Evolutionary conservation across 1,284 basidiomycete species (phyloP), one percentile per base, ranked within the genome.

Genomic region (Malassezia cuniculi): DNA sequence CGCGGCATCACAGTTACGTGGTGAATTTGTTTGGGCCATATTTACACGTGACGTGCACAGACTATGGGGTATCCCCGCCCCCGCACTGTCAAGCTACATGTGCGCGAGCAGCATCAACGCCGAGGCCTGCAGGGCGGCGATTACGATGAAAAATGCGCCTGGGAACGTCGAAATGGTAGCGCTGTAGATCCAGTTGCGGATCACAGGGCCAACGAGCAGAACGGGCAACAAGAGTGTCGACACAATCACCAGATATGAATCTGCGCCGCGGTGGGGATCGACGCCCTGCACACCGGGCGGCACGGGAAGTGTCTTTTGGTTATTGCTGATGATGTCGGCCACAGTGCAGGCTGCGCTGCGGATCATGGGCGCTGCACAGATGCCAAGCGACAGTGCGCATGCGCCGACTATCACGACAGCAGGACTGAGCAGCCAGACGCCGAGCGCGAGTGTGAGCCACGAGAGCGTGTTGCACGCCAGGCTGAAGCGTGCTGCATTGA

Each of bases 281-380:
- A 18, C 6, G 19, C 5, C 20, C 6, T 21, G 8, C n/a, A 11
- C 28, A 12, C 14, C 9, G 10, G 12, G 7, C n/a, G 10, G 15
- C 10, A 20, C 12, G 24, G n/a, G n/a, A n/a, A 2, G 22, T n/a
- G 19, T 22, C 16, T 24, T 11, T 15, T 35, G 16, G 9, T 21
- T 14, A 22, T 39, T 37, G 18, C 35, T 33, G 19, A 45, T 45
- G 8, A 24, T 14, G 18, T 45, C 42, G 2, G 35, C 19, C 15
- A 45, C 27, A 1, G 42, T 39, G 27, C 42, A 39, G 4, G 36
- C 42, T 5, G 42, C 31, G 25, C 42, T 45, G 31, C 42, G 42
- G 5, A 45, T 27, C 27, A 45, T 29, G 11, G 36, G 24, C 34
- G 34, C 34, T 8, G 37, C 37, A 14, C 21, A 27, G 22, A 18